phyloP scores from a whole-genome alignment of 2,329 filamentous ascomycete genomes.

The Chaetomiaceae sp. region DNA sequence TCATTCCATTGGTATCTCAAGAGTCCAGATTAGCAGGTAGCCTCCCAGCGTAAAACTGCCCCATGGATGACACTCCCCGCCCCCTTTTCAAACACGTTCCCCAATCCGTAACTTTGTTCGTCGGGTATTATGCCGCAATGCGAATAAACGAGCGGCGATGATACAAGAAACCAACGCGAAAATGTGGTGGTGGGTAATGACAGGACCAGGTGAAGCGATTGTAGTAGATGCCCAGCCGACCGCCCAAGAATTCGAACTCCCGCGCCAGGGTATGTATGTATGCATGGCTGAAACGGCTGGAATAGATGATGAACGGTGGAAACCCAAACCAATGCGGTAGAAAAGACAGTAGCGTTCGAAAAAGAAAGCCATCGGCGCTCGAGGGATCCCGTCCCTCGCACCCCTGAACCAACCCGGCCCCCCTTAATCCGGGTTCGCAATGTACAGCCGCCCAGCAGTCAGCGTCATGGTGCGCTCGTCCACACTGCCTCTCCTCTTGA shows the following conservation, averaged over 20 bases:
- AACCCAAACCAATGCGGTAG: no score
- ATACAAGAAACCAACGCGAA: background rate
- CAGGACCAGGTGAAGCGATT: constrained; percentile 3
- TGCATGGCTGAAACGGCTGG: background rate
- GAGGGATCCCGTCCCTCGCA: constrained; percentile 1
- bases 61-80: background rate
- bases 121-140: constrained; percentile 6
- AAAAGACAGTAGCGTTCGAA: background rate
- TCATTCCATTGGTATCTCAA: constrained; percentile 16
- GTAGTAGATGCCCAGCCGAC: constrained; percentile 5
- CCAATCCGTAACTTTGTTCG: background rate
- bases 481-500: constrained; percentile 73
- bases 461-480: constrained; percentile 78
- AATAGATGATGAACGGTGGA: background rate
- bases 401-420: background rate
- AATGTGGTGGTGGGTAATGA: background rate
- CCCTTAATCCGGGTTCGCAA: constrained; percentile 73
- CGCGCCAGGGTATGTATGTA: constrained; percentile 5
- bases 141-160: background rate
- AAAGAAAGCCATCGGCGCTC: background rate
- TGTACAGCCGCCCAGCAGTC: constrained; percentile 68
- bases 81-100: background rate
- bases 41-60: background rate
- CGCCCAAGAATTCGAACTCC: background rate
- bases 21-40: background rate